Conservation (phyloP, 306 rosid species). For the Pterocarpus macrocarpus region DNA sequence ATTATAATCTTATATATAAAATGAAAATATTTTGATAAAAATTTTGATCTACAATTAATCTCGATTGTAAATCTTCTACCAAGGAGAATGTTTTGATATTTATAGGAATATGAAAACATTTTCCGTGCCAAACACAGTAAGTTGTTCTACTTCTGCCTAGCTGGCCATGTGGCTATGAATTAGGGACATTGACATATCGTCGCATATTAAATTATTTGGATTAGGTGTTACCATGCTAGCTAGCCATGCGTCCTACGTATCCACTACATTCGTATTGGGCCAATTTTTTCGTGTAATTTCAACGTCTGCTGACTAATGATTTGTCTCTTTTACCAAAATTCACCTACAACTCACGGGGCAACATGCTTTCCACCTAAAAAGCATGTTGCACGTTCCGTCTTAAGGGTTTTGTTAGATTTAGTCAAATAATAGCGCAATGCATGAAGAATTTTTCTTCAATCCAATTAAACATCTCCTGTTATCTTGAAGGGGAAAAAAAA, state of each 20-base stretch:
- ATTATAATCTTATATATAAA: too few relatives aligned
- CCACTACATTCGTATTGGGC: neutral
- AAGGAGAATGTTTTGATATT: too few relatives aligned
- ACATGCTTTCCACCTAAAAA: conserved; percentile 33
- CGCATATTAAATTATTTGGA: neutral
- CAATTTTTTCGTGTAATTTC: neutral
- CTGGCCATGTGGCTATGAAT: neutral
- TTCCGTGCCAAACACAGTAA: too few relatives aligned
- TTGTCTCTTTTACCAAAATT: conserved; percentile 17
- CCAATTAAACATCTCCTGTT: neutral
- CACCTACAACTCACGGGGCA: conserved; percentile 44
- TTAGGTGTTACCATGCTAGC: neutral
- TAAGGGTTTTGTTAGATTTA: conserved; percentile 2
- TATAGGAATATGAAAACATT: too few relatives aligned
- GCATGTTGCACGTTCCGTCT: neutral
- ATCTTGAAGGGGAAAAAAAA: too few relatives aligned
- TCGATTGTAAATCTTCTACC: too few relatives aligned
- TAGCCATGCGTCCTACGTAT: too few relatives aligned
- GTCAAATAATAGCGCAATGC: neutral
- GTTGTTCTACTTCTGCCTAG: neutral
- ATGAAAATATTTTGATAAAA: too few relatives aligned
- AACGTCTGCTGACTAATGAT: conserved; percentile 26
- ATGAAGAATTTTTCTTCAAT: neutral
- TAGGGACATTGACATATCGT: neutral
- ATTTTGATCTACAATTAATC: too few relatives aligned